Conservation (phyloP, 2,329 filamentous ascomycete genomes). For the Neofusicoccum parvum region DNA sequence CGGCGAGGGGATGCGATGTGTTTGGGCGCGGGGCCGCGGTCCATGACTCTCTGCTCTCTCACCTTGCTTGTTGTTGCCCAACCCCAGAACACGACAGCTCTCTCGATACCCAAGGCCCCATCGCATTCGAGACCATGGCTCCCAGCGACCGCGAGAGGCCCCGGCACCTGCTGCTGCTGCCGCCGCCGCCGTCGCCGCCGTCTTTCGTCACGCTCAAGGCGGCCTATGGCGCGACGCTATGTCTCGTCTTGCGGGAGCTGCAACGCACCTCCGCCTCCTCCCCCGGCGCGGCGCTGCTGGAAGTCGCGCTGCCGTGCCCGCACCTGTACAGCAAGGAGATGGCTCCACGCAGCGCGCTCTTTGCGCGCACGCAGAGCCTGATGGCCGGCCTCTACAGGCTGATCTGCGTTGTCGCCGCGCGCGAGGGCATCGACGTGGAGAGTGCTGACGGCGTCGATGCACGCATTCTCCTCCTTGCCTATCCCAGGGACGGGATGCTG, state of each 20-base stretch:
- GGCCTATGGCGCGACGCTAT: conserved; percentile 46
- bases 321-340: conserved; percentile 58
- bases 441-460: conserved; percentile 73
- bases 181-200: conserved; percentile 44
- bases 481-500: conserved; percentile 44
- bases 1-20: conserved; percentile 10
- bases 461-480: conserved; percentile 72
- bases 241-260: conserved; percentile 45
- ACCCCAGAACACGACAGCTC: background rate
- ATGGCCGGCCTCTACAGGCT: conserved; percentile 79
- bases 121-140: background rate
- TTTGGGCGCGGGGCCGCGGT: conserved; percentile 1
- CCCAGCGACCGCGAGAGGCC: conserved; percentile 21
- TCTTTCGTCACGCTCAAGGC: conserved; percentile 45
- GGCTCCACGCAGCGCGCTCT: conserved; percentile 59
- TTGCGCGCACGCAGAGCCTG: conserved; percentile 70
- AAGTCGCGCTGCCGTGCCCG: conserved; percentile 65
- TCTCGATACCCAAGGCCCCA: background rate
- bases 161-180: conserved; percentile 45
- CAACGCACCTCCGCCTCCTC: conserved; percentile 32
- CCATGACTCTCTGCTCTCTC: background rate
- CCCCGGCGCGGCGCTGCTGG: conserved; percentile 47
- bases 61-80: background rate
- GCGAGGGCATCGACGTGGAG: conserved; percentile 63
- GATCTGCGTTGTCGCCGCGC: conserved; percentile 70